Conservation (phyloP, 164 flowering plant genomes). For the Tetracentron sinense region DNA sequence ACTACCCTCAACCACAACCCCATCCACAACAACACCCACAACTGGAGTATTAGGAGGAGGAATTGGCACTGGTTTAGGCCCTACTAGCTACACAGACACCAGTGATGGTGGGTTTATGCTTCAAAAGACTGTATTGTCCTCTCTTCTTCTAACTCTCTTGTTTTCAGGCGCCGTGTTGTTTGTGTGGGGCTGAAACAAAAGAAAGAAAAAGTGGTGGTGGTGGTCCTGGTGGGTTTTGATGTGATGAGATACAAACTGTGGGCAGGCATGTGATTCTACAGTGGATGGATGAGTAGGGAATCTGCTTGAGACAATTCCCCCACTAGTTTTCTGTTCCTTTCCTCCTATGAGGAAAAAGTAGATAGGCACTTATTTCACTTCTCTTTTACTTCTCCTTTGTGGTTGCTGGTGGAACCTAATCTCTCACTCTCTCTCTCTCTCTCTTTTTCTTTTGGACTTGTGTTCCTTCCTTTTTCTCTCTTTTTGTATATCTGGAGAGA, state of each 20-base stretch:
- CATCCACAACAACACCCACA: conserved; percentile 11
- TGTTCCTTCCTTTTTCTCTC: neutral
- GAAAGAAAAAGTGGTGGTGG: neutral
- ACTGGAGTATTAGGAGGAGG: conserved; percentile 24
- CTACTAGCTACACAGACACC: conserved; percentile 31
- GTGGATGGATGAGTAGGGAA: conserved; percentile 9
- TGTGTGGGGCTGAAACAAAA: conserved; percentile 18
- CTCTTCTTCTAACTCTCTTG: conserved; percentile 8
- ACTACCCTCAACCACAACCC: neutral
- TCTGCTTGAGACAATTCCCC: conserved; percentile 24
- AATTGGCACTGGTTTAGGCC: conserved; percentile 29
- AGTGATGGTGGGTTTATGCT: conserved; percentile 12
- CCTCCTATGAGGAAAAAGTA: conserved; percentile 3
- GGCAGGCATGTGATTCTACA: conserved; percentile 11
- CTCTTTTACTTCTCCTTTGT: neutral
- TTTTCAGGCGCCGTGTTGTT: conserved; percentile 16
- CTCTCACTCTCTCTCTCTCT: neutral
- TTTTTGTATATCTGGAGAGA: conserved; percentile 6
- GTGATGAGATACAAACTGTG: conserved; percentile 22
- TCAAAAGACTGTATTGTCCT: conserved; percentile 9
- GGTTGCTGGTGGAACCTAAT: neutral
- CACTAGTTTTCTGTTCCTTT: conserved; percentile 22
- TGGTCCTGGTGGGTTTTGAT: conserved; percentile 19
- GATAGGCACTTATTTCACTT: conserved; percentile 5
- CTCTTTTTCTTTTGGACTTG: neutral